These are phyloP conservation scores for Tylopilus vinaceipallidus DNA, from an alignment of 768 basidiomycete genomes.

Conservation along the genomic window DNA sequence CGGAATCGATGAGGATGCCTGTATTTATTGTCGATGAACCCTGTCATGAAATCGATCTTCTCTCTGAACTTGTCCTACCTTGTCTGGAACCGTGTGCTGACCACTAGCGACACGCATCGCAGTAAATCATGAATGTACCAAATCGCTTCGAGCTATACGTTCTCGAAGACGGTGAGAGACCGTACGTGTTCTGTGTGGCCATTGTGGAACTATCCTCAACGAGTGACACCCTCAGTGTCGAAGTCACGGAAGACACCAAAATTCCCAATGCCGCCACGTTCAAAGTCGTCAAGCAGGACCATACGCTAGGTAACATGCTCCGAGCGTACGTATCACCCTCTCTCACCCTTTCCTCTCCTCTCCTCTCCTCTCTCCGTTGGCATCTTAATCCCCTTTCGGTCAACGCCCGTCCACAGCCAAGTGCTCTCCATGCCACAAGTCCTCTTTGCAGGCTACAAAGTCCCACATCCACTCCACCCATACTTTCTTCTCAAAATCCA, in stretches of 20 bases:
- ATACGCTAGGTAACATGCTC: slow-evolving; percentile 96
- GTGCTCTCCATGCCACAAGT: slow-evolving; percentile 84
- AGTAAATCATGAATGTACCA: slow-evolving; percentile 81
- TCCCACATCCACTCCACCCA: slow-evolving; percentile 93
- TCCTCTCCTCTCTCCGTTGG: not conserved
- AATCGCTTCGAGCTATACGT: slow-evolving; percentile 88
- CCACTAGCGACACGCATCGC: not conserved
- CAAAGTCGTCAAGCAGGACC: slow-evolving; percentile 94
- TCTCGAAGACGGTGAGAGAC: slow-evolving; percentile 89
- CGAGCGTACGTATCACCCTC: slow-evolving; percentile 66
- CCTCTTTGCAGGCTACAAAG: slow-evolving; percentile 97
- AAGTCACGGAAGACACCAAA: slow-evolving; percentile 93
- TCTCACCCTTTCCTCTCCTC: slow-evolving; percentile 10
- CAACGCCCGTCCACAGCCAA: slow-evolving; percentile 54
- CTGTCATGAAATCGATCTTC: slow-evolving; percentile 49
- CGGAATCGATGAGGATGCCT: slow-evolving; percentile 44
- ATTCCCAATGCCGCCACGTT: slow-evolving; percentile 97
- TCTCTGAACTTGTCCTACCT: slow-evolving; percentile 39
- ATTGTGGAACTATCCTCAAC: not conserved
- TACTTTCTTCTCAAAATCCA: slow-evolving; percentile 95
- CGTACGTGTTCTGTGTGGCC: slow-evolving; percentile 54
- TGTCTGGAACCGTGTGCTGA: slow-evolving; percentile 10
- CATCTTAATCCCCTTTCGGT: not conserved
- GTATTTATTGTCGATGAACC: slow-evolving; percentile 78
- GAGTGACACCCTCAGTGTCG: slow-evolving; percentile 57